Evolutionary conservation across 108 stramenopile species (phyloP).

Genomic region (Chaetoceros tenuissimus): DNA sequence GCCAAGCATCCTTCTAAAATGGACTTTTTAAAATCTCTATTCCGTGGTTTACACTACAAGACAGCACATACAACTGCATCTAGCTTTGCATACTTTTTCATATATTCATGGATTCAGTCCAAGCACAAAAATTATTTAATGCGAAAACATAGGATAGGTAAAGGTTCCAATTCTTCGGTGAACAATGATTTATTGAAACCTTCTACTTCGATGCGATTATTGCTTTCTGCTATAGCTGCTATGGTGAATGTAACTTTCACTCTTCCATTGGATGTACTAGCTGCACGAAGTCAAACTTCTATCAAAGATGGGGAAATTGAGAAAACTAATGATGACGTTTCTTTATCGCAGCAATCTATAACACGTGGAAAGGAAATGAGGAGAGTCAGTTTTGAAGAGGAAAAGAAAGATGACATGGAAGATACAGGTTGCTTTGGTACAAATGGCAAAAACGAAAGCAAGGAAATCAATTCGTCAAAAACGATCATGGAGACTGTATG

Average conservation of each 20-base stretch:
- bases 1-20: no score
- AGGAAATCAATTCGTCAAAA: neutral
- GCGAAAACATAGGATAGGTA: neutral
- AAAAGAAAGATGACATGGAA: neutral
- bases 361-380: neutral
- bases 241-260: slow-evolving; percentile 79
- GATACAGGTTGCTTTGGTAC: neutral
- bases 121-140: slow-evolving; percentile 20
- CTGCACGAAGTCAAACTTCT: slow-evolving; percentile 52
- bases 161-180: neutral
- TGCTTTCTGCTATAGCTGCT: slow-evolving; percentile 79
- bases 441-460: neutral
- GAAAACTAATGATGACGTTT: neutral
- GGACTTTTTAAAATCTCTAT: slow-evolving; percentile 20
- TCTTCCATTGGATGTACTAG: slow-evolving; percentile 83
- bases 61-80: slow-evolving; percentile 69
- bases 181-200: neutral
- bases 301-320: neutral
- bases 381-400: neutral
- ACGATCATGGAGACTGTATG: no score
- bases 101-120: slow-evolving; percentile 63
- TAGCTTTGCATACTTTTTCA: slow-evolving; percentile 83
- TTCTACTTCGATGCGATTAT: slow-evolving; percentile 49
- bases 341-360: neutral
- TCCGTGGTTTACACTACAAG: slow-evolving; percentile 66